Base-by-base conservation (phyloP, 257 asterid species). In the Fraxinus cuspidata region DNA sequence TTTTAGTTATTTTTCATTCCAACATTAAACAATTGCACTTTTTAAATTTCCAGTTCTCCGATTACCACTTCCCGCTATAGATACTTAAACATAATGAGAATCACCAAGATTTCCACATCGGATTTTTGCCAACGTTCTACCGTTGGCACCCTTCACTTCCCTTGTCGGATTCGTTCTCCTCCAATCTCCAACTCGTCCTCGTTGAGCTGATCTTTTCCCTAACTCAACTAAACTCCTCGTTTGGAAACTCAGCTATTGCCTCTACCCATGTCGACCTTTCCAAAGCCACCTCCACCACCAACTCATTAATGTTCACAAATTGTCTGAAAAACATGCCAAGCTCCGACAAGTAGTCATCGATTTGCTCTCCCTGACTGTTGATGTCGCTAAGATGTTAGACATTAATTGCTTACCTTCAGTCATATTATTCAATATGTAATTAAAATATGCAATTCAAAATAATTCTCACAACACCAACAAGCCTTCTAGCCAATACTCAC, bases 201-300 rank as follows among this genome's bases (percentile, higher is more conserved):
- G 70, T 88, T 78, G 93, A 86, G 82, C 83, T 93, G 80, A 88
- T 79, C 97, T 96, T 64, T 77, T 90, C 81, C 88, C 92, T 32
- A 90, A 95, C 73, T 86, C 98, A 31, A 63, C 82, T 56, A 91
- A 92, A 19, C 88, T 93, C 78, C 83, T 81, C 16, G 83, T 91
- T 38, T 95, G 98, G 98, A 95, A 95, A 72, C 94, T 93, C 75
- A 86, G 92, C 80, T 95, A 93, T 86, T 96, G 98, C 81, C 89
- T 95, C 71, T 95, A 83, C 91, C 38, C 88, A 94, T 70, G 98
- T 95, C 76, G 98, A 93, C 80, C 86, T 93, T 68, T 87, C 96
- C 72, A 93, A 93, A 81, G 90, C 91, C 25, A 86, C 89, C 64
- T 23, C 83, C 37, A 56, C 81, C 44, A n/a, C 25, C 21, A 51